Evolutionary conservation across 176 grass and related monocot species (phyloP).

Genomic region (Aegilops sharonensis): DNA sequence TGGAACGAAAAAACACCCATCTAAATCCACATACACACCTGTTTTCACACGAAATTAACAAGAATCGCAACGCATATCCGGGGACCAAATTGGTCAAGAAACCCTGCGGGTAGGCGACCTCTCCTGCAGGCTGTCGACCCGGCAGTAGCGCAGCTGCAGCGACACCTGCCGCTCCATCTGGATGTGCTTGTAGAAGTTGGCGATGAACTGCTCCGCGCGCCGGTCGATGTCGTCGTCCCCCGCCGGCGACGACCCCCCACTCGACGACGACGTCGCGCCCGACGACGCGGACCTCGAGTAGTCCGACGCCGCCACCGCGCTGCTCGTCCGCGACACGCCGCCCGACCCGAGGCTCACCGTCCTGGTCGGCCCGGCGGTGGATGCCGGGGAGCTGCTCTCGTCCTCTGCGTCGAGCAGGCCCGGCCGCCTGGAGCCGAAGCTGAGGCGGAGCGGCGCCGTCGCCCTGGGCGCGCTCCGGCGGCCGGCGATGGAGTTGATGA

Average conservation of each 20-base stretch:
- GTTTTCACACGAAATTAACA: neutral
- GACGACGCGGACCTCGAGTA: constrained; percentile 22
- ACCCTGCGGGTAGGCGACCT: constrained; percentile 19
- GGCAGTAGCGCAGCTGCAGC: constrained; percentile 55
- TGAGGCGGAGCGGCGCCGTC: neutral
- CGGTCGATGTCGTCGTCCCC: constrained; percentile 48
- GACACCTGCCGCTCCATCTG: constrained; percentile 84
- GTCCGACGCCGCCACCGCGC: constrained; percentile 6
- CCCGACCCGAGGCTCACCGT: constrained; percentile 25
- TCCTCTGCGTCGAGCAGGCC: constrained; percentile 49
- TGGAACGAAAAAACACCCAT: constrained; percentile 19
- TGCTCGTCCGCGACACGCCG: constrained; percentile 41
- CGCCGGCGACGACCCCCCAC: neutral
- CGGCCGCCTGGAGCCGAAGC: constrained; percentile 42
- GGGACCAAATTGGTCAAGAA: neutral
- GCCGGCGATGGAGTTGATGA: constrained; percentile 36
- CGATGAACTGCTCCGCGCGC: constrained; percentile 67
- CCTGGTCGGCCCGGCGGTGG: neutral
- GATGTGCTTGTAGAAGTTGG: constrained; percentile 58
- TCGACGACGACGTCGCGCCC: constrained; percentile 3
- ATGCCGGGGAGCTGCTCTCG: neutral
- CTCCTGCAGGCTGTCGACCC: constrained; percentile 26
- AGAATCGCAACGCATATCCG: neutral
- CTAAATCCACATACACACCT: neutral
- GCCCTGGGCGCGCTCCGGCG: neutral